Evolutionary conservation across 352 stramenopile species (phyloP).

Genomic region (Pseudoperonospora humuli): DNA sequence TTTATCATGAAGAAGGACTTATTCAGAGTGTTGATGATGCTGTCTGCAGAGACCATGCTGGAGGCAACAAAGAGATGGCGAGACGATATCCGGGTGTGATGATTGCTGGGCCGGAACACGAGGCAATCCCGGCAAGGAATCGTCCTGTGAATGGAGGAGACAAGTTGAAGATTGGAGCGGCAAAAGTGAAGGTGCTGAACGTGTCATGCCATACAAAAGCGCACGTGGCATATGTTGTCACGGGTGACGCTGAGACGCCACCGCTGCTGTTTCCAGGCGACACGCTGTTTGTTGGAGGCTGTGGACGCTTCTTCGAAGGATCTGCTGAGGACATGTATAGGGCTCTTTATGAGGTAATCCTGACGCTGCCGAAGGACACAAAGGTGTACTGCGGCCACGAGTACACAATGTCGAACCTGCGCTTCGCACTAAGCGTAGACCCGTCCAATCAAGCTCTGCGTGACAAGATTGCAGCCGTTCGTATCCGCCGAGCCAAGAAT

Average conservation of each 20-base stretch:
- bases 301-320: conserved; percentile 85
- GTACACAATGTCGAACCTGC: conserved; percentile 91
- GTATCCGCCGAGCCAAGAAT: conserved; percentile 69
- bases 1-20: neutral
- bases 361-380: conserved; percentile 79
- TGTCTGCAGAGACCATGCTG: conserved; percentile 59
- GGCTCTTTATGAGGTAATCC: conserved; percentile 81
- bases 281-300: conserved; percentile 82
- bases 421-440: conserved; percentile 90
- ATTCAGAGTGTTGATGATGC: neutral
- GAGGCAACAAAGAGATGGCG: conserved; percentile 65
- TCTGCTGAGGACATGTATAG: conserved; percentile 85
- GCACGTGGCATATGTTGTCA: conserved; percentile 84
- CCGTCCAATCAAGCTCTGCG: conserved; percentile 82
- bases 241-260: conserved; percentile 61
- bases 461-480: conserved; percentile 81
- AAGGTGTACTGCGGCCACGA: conserved; percentile 87
- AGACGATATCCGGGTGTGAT: conserved; percentile 53
- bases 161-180: conserved; percentile 71
- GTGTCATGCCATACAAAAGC: conserved; percentile 81
- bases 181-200: conserved; percentile 64
- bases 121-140: conserved; percentile 74
- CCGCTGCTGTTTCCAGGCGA: conserved; percentile 83
- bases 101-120: conserved; percentile 60
- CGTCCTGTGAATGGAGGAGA: conserved; percentile 61